phyloP scores from a whole-genome alignment of 1,284 basidiomycete species.

The Bondarzewia mesenterica region DNA sequence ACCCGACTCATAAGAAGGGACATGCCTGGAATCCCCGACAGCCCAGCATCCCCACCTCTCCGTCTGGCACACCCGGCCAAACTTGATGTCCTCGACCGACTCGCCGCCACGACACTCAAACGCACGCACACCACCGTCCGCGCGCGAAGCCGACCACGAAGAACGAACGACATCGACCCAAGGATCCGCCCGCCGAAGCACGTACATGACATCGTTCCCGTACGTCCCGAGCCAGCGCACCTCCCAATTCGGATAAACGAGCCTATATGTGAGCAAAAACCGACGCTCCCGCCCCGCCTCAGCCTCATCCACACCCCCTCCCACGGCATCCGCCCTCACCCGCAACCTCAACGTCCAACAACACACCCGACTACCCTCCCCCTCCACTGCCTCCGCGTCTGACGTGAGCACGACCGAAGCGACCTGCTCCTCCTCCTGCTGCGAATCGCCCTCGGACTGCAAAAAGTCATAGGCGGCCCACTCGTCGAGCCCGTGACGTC shows the following conservation, averaged over 20 bases:
- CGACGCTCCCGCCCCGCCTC: slow-evolving; percentile 5
- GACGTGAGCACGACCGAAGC: slow-evolving; percentile 6
- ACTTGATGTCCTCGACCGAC: background rate
- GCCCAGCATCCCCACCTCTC: slow-evolving; percentile 20
- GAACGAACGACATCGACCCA: slow-evolving; percentile 14
- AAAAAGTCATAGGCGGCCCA: slow-evolving; percentile 36
- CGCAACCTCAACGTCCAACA: slow-evolving; percentile 7
- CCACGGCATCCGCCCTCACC: slow-evolving; percentile 11
- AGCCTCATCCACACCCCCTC: too few species aligned
- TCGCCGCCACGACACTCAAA: background rate
- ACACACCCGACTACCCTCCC: slow-evolving; percentile 2
- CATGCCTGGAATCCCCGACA: slow-evolving; percentile 26
- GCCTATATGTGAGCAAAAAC: slow-evolving; percentile 35
- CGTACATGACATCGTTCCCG: slow-evolving; percentile 30
- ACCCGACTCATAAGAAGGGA: too few species aligned
- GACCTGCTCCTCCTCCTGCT: slow-evolving; percentile 1
- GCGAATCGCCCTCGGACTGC: slow-evolving; percentile 4
- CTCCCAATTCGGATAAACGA: slow-evolving; percentile 32
- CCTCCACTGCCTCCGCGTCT: slow-evolving; percentile 6
- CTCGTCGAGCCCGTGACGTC: slow-evolving; percentile 16
- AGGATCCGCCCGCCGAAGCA: slow-evolving; percentile 21
- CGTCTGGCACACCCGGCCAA: slow-evolving; percentile 10
- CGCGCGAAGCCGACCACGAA: background rate
- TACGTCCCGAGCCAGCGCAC: slow-evolving; percentile 36
- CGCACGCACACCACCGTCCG: background rate